Base-by-base conservation (phyloP, 371 early-diverging fungal species). In the Dinochytrium kinnereticum region DNA sequence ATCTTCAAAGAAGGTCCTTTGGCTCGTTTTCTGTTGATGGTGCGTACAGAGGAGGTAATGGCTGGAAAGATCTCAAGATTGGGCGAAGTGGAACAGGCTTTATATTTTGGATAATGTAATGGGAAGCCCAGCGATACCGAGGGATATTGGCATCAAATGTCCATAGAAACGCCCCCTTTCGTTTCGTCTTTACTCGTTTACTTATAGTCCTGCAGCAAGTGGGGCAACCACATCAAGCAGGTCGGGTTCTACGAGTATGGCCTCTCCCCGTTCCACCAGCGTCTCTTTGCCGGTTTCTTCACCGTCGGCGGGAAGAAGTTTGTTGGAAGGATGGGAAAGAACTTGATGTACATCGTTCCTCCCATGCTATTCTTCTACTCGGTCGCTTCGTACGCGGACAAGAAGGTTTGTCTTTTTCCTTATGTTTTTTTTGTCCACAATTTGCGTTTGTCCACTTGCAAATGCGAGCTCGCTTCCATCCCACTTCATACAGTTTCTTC, bases 201-300 rank as follows among this genome's bases (percentile, higher is more conserved):
- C 57, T 30, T 30, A 7, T 55, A 7, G 10, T 26, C 17, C 57
- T 17, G 57, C 30, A 19, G 26, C 10, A 17, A 26, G 57, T 55
- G 57, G 57, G 57, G 57, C 24, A 24, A 10, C 44, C 67, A 67
- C 19, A 21, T 31, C 74, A 53, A 64, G 68, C 76, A 76, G 37
- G 59, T 65, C 53, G 84, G 84, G 44, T 83, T 83, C 72, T 81
- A 81, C 78, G 81, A 82, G 61, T 82, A 85, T 70, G 82, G 82
- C 33, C 57, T 81, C 70, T 76, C 76, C 26, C 85, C 85, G 28
- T 82, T 79, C 78, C 83, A 85, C 68, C 70, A 73, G 30, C 78
- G 78, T 69, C 72, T 81, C 49, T 82, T 85, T 76, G 79, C 77
- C 65, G 85, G 85, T 26, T 77, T 82, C 78, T 74, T 85, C 74